Conservation (phyloP, 2,329 filamentous ascomycete species). For the Nigrospora oryzae region DNA sequence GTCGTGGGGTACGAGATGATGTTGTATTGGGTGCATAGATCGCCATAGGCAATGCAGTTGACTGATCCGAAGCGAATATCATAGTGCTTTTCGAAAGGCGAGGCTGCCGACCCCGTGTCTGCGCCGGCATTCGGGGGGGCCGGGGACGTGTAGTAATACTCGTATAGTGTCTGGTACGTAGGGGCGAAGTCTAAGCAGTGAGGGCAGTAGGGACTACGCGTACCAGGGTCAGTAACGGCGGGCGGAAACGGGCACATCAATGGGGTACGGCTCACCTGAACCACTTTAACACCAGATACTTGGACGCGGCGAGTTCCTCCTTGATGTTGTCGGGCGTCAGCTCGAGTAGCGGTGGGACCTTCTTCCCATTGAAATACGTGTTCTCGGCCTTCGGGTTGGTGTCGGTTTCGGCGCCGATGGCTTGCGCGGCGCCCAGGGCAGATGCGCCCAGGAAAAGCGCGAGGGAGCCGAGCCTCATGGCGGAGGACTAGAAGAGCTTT, state of each 20-base stretch:
- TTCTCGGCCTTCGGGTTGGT: constrained; percentile 27
- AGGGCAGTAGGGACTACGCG: constrained; percentile 48
- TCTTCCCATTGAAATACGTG: constrained; percentile 58
- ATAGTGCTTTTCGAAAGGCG: constrained; percentile 68
- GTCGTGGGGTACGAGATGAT: constrained; percentile 70
- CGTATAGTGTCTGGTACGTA: constrained; percentile 84
- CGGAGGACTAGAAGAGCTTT: constrained; percentile 1
- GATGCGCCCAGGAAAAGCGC: constrained; percentile 39
- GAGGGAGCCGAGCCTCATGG: constrained; percentile 36
- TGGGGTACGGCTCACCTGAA: constrained; percentile 45
- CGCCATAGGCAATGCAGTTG: constrained; percentile 77
- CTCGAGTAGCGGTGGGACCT: constrained; percentile 57
- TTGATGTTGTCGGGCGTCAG: constrained; percentile 50
- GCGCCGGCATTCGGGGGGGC: constrained; percentile 49
- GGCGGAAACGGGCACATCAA: constrained; percentile 7
- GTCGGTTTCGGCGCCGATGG: constrained; percentile 25
- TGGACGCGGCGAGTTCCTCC: constrained; percentile 42
- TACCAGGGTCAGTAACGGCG: neutral
- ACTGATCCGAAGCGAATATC: constrained; percentile 80
- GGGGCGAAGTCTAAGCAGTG: constrained; percentile 79
- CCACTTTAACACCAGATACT: constrained; percentile 52
- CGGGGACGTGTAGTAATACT: constrained; percentile 87
- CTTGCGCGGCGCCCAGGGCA: constrained; percentile 28
- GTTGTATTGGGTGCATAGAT: constrained; percentile 62
- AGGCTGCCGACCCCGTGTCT: constrained; percentile 27